A percentile compares a stretch with the other conserved stretches of the same genome.
Conservation (phyloP, 1,284 basidiomycete species). For the Rhodotorula sp. region DNA sequence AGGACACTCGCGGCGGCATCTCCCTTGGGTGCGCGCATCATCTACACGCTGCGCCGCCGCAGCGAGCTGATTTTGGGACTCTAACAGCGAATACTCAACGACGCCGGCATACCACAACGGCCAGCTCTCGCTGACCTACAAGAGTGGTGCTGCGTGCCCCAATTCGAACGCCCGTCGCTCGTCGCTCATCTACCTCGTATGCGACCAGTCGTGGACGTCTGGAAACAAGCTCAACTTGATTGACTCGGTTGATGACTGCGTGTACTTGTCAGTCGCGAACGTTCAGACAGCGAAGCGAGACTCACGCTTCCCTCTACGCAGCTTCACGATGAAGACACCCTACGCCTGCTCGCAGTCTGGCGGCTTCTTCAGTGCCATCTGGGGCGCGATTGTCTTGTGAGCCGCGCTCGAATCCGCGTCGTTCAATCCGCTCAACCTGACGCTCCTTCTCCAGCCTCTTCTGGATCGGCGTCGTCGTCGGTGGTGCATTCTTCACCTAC, state of each 20-base stretch:
- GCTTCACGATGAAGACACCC: conserved; percentile 27
- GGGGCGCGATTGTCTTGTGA: conserved; percentile 43
- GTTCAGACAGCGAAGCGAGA: not conserved
- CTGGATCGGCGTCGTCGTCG: conserved; percentile 59
- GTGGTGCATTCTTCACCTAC: conserved; percentile 64
- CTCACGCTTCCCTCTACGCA: not conserved
- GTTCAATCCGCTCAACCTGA: not conserved
- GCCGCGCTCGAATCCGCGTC: not conserved
- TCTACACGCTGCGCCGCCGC: too few relatives aligned
- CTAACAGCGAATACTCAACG: conserved; percentile 60
- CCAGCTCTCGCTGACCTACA: conserved; percentile 56
- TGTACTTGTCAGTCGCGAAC: conserved; percentile 24
- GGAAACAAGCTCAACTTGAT: conserved; percentile 58
- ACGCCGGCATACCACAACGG: conserved; percentile 58
- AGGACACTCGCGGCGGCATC: conserved; percentile 64
- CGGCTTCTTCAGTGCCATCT: conserved; percentile 66
- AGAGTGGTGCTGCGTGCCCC: conserved; percentile 62
- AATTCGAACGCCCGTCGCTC: conserved; percentile 56
- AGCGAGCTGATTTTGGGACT: not conserved
- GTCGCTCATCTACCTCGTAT: conserved; percentile 61
- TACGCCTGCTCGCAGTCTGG: conserved; percentile 21
- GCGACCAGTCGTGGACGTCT: conserved; percentile 70
- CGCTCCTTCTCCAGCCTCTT: conserved; percentile 53
- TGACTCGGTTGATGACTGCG: conserved; percentile 14
- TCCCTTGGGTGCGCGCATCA: conserved; percentile 58